Percentiles rank a stretch among this genome's conserved stretches.
These are phyloP conservation scores for Alnus rubra DNA, from an alignment of 306 rosid genomes.

Conservation along the genomic window DNA sequence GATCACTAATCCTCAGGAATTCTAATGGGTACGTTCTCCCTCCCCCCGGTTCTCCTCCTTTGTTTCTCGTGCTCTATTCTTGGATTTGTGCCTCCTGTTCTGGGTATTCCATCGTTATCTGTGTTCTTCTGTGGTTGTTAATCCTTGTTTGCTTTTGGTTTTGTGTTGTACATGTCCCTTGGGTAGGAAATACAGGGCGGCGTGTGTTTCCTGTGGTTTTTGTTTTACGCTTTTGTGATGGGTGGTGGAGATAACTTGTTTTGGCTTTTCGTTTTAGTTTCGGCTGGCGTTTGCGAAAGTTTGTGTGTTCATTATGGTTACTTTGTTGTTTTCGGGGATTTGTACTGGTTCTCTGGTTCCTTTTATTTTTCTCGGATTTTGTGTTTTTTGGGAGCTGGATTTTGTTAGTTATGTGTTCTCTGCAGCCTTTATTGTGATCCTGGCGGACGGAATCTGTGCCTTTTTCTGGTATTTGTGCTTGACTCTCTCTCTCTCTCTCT, in stretches of 20 bases:
- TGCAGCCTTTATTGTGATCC: background rate
- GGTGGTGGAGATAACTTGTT: background rate
- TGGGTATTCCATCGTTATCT: conserved; percentile 22
- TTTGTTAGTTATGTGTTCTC: conserved; percentile 1
- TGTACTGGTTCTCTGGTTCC: background rate
- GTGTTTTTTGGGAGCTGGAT: background rate
- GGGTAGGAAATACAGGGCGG: conserved; percentile 13
- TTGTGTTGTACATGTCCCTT: background rate
- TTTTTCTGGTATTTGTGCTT: conserved; percentile 6
- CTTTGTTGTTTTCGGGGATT: background rate
- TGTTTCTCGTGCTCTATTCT: conserved; percentile 40
- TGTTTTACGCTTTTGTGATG: background rate
- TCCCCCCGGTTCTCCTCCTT: background rate
- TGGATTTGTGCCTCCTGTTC: conserved; percentile 30
- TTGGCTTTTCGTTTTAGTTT: background rate
- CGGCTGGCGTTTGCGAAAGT: background rate
- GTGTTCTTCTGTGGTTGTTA: conserved; percentile 20
- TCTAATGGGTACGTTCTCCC: conserved; percentile 57
- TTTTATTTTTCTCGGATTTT: background rate
- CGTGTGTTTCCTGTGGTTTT: background rate
- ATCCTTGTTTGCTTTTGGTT: conserved; percentile 11
- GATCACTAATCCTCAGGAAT: conserved; percentile 45
- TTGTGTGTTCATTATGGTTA: background rate
- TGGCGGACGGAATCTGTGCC: conserved; percentile 6
- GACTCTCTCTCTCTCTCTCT: background rate